Conservation (phyloP, 2,329 filamentous ascomycete genomes). For the Aspergillus sclerotialis region DNA sequence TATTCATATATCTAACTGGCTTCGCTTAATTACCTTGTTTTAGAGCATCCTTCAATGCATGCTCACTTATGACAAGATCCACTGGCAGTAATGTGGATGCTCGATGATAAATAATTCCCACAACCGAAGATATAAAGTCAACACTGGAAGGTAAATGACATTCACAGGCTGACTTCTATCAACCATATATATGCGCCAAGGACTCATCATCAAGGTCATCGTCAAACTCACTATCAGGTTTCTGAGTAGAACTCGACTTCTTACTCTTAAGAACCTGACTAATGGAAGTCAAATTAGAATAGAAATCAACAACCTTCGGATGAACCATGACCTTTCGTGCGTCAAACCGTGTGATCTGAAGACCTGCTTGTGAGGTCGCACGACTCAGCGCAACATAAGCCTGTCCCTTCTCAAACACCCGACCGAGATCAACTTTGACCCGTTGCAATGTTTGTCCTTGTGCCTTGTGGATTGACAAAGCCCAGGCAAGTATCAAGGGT, state of each 20-base stretch:
- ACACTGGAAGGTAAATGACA: too few species aligned
- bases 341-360: slow-evolving; percentile 86
- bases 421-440: slow-evolving; percentile 88
- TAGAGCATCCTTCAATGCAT: too few species aligned
- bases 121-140: too few species aligned
- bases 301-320: slow-evolving; percentile 76
- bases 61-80: too few species aligned
- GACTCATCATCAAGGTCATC: slow-evolving; percentile 44
- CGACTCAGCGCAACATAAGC: slow-evolving; percentile 94
- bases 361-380: slow-evolving; percentile 76
- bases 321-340: slow-evolving; percentile 92
- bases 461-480: slow-evolving; percentile 94
- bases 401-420: slow-evolving; percentile 94
- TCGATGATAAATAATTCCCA: too few species aligned
- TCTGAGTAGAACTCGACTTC: slow-evolving; percentile 19
- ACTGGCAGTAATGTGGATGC: too few species aligned
- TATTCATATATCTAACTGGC: too few species aligned
- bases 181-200: slow-evolving; percentile 7
- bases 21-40: too few species aligned
- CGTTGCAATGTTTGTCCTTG: slow-evolving; percentile 90
- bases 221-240: slow-evolving; percentile 19
- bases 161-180: too few species aligned
- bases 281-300: slow-evolving; percentile 70
- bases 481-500: slow-evolving; percentile 92
- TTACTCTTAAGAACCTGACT: slow-evolving; percentile 44